Evolutionary conservation across 441 rosid species (phyloP).

Genomic region (Adansonia gregorii): DNA sequence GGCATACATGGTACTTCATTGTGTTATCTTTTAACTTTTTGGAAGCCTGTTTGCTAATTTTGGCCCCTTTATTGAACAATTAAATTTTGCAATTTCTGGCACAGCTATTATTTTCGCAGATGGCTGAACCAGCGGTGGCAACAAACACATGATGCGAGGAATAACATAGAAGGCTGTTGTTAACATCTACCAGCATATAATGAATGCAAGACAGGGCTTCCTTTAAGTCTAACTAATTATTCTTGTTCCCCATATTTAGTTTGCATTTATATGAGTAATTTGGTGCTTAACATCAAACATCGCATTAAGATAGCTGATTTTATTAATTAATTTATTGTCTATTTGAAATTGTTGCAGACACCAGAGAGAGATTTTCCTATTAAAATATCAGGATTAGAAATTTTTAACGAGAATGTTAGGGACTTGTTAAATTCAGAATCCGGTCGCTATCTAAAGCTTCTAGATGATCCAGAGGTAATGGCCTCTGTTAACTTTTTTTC

Average conservation of each 20-base stretch:
- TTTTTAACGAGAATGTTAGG: constrained; percentile 92
- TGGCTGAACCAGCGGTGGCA: constrained; percentile 99
- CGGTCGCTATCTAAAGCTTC: constrained; percentile 90
- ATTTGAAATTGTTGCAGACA: constrained; percentile 54
- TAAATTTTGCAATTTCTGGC: background rate
- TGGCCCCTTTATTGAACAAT: background rate
- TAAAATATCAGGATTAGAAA: constrained; percentile 93
- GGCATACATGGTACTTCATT: constrained; percentile 83
- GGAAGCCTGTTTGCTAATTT: background rate
- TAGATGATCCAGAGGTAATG: constrained; percentile 95
- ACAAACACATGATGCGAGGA: constrained; percentile 97
- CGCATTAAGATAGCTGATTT: too few relatives aligned
- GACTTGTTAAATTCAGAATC: constrained; percentile 91
- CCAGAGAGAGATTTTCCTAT: constrained; percentile 93
- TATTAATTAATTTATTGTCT: constrained; percentile 22
- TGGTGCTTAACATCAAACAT: background rate
- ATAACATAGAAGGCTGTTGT: constrained; percentile 94
- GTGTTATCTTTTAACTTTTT: background rate
- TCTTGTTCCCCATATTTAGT: background rate
- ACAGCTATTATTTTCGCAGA: constrained; percentile 97
- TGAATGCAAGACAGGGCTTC: constrained; percentile 55
- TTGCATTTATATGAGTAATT: background rate
- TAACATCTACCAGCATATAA: constrained; percentile 89
- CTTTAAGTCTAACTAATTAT: constrained; percentile 14
- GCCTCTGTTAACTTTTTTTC: background rate